Conservation (phyloP, 306 rosid species). For the Malus sylvestris region DNA sequence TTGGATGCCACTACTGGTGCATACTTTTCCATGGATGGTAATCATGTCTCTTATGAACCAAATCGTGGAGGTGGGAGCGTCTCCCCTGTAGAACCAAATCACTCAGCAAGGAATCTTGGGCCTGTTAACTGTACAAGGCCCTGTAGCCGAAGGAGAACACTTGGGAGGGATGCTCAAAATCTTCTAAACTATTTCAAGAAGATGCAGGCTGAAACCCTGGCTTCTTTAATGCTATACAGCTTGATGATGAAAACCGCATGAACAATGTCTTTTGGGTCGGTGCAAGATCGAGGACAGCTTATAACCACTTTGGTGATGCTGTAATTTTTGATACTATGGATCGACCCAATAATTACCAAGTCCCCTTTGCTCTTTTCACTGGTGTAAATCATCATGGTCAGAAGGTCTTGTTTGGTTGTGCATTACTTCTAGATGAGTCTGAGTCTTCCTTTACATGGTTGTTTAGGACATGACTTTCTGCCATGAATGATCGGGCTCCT, state of each 20-base stretch:
- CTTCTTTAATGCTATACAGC: slow-evolving; percentile 70
- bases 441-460: slow-evolving; percentile 70
- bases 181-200: slow-evolving; percentile 68
- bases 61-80: slow-evolving; percentile 32
- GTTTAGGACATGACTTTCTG: slow-evolving; percentile 69
- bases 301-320: slow-evolving; percentile 70
- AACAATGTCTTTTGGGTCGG: slow-evolving; percentile 75
- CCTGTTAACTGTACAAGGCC: slow-evolving; percentile 33
- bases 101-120: slow-evolving; percentile 30
- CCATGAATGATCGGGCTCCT: slow-evolving; percentile 62
- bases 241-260: slow-evolving; percentile 74
- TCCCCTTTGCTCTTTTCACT: slow-evolving; percentile 74
- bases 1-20: slow-evolving; percentile 36
- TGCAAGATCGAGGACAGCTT: slow-evolving; percentile 68
- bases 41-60: slow-evolving; percentile 30
- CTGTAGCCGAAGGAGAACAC: too few species aligned
- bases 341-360: slow-evolving; percentile 74
- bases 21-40: slow-evolving; percentile 39
- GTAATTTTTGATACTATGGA: slow-evolving; percentile 74
- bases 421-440: slow-evolving; percentile 66
- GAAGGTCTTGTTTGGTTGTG: slow-evolving; percentile 73
- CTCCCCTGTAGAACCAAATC: slow-evolving; percentile 47
- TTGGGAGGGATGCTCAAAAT: slow-evolving; percentile 74
- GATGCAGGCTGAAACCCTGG: slow-evolving; percentile 76
- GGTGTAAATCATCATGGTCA: slow-evolving; percentile 81